phyloP scores from a whole-genome alignment of 1,284 basidiomycete species.

The Cryptococcus amylolentus region DNA sequence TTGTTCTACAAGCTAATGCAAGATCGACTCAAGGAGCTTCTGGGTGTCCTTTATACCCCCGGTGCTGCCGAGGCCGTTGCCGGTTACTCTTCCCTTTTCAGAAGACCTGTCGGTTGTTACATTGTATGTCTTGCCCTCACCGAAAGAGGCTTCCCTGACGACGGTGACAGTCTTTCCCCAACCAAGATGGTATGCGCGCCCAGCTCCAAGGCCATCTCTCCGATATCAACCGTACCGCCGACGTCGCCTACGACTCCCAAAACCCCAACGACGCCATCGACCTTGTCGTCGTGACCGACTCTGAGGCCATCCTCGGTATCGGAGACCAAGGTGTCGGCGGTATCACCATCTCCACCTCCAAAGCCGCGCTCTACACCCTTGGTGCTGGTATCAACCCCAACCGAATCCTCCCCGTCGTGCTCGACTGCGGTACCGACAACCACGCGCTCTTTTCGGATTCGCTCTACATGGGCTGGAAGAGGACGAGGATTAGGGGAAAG shows the following conservation, averaged over 20 bases:
- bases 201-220: constrained; percentile 48
- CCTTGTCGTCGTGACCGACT: constrained; percentile 74
- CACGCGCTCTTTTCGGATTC: constrained; percentile 51
- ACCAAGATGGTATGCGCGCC: constrained; percentile 63
- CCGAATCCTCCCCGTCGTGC: constrained; percentile 60
- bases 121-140: constrained; percentile 24
- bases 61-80: constrained; percentile 55
- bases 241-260: constrained; percentile 63
- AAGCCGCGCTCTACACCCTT: constrained; percentile 71
- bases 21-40: constrained; percentile 66
- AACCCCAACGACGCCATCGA: constrained; percentile 60
- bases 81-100: constrained; percentile 77
- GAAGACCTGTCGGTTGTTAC: constrained; percentile 57
- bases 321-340: constrained; percentile 51
- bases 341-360: constrained; percentile 72
- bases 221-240: constrained; percentile 55
- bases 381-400: constrained; percentile 75
- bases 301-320: constrained; percentile 77
- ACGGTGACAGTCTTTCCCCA: constrained; percentile 54
- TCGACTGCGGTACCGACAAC: constrained; percentile 77
- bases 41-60: constrained; percentile 68
- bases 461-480: constrained; percentile 52
- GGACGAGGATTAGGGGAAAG: constrained; percentile 50
- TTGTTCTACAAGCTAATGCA: constrained; percentile 68
- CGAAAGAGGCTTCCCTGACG: neutral